phyloP scores from a whole-genome alignment of 306 rosid genomes.

The Cicer cuneatum region DNA sequence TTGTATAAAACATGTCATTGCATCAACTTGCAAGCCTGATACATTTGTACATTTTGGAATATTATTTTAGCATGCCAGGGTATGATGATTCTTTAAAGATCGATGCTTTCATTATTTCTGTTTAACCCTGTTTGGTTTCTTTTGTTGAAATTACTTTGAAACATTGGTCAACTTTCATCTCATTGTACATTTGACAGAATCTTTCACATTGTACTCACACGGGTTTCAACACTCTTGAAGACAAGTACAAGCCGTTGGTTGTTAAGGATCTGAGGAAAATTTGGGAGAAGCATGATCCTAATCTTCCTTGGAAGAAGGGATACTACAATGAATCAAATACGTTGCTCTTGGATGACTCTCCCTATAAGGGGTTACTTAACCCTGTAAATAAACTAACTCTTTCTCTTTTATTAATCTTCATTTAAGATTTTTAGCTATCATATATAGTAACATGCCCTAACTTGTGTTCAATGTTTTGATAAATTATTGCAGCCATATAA shows the following conservation, averaged over 20 bases:
- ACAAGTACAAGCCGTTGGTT: slow-evolving; percentile 65
- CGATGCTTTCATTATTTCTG: slow-evolving; percentile 8
- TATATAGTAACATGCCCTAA: slow-evolving; percentile 15
- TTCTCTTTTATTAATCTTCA: background rate
- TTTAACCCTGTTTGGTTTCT: background rate
- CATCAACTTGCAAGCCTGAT: slow-evolving; percentile 16
- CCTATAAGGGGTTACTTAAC: slow-evolving; percentile 82
- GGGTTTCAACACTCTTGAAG: slow-evolving; percentile 61
- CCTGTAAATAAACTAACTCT: slow-evolving; percentile 55
- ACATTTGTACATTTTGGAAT: background rate
- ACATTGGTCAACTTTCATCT: background rate
- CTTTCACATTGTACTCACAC: slow-evolving; percentile 67
- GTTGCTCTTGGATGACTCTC: slow-evolving; percentile 85
- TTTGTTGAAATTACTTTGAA: background rate
- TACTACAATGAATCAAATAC: slow-evolving; percentile 74
- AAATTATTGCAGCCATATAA: slow-evolving; percentile 59
- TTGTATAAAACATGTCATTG: slow-evolving; percentile 1
- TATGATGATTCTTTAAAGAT: background rate
- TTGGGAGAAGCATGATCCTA: slow-evolving; percentile 77
- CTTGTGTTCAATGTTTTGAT: slow-evolving; percentile 33
- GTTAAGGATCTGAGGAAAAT: slow-evolving; percentile 81
- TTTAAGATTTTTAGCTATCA: background rate
- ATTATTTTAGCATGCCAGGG: background rate
- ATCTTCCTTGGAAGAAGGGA: slow-evolving; percentile 83
- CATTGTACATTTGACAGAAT: slow-evolving; percentile 53